phyloP scores from a whole-genome alignment of 2,329 filamentous ascomycete species.

The Colletotrichum sp. region DNA sequence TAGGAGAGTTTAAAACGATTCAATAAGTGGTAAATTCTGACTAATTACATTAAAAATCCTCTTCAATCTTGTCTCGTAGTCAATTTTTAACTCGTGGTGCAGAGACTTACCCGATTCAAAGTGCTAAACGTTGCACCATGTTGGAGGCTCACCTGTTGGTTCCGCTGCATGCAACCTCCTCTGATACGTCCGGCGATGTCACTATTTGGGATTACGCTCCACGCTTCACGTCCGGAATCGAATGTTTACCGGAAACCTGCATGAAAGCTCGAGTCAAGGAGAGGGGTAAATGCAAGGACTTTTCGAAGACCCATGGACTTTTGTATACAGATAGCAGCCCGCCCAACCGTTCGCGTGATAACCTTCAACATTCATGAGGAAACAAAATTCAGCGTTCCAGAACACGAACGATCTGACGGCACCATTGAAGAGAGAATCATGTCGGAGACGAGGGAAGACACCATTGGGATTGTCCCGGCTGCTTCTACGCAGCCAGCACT shows the following conservation, averaged over 20 bases:
- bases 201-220: not conserved
- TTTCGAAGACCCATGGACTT: not conserved
- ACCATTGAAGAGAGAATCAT: not conserved
- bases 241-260: not conserved
- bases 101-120: not conserved
- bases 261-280: not conserved
- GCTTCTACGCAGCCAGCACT: not conserved
- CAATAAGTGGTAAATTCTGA: too few species aligned
- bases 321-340: not conserved
- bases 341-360: not conserved
- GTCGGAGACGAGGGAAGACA: not conserved
- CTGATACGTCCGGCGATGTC: not conserved
- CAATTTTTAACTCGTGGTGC: not conserved
- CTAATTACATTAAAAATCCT: accelerated
- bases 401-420: accelerated
- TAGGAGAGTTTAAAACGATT: not conserved
- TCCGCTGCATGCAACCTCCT: not conserved
- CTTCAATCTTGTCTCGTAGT: not conserved
- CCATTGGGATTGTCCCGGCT: not conserved
- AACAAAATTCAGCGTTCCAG: not conserved
- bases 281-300: not conserved
- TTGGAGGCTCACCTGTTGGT: not conserved
- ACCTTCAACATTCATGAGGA: not conserved
- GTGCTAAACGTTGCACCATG: not conserved
- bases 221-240: not conserved